These are phyloP conservation scores for Babesia gibsoni DNA, from an alignment of 169 alveolate species.

Conservation along the genomic window DNA sequence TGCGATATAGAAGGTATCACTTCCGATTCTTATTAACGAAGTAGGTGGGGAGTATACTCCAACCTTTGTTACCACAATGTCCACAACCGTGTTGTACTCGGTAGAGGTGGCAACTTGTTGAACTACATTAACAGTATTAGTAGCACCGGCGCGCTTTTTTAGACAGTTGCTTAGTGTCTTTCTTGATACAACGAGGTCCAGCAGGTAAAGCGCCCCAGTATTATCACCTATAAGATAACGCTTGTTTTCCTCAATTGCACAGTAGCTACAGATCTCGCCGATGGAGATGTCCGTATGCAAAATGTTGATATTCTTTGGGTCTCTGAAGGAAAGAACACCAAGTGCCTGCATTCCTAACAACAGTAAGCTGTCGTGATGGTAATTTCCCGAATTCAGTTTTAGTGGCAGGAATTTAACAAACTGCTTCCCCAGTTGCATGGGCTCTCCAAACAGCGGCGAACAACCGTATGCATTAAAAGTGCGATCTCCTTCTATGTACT, in stretches of 20 bases:
- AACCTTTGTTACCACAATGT: constrained; percentile 13
- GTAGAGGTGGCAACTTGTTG: not conserved
- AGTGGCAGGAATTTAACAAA: constrained; percentile 41
- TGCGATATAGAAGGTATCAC: constrained; percentile 26
- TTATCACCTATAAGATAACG: constrained; percentile 49
- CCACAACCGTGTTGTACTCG: constrained; percentile 16
- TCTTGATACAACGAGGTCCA: constrained; percentile 36
- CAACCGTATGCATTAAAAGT: constrained; percentile 42
- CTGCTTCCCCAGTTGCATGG: constrained; percentile 17
- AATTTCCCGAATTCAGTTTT: constrained; percentile 11
- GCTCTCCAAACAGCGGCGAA: constrained; percentile 55
- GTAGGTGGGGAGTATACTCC: constrained; percentile 48
- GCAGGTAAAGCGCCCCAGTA: constrained; percentile 46
- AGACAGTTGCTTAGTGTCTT: constrained; percentile 15
- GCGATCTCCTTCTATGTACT: constrained; percentile 14
- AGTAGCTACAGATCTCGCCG: constrained; percentile 37
- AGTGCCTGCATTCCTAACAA: constrained; percentile 52
- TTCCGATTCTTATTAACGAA: constrained; percentile 31
- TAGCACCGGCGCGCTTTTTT: constrained; percentile 9
- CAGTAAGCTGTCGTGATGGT: constrained; percentile 25
- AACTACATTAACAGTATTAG: not conserved
- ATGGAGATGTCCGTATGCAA: constrained; percentile 38
- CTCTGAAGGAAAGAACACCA: constrained; percentile 42
- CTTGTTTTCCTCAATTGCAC: constrained; percentile 13
- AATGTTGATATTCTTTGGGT: constrained; percentile 21